These are phyloP conservation scores for Trichosanthes cucumerina DNA, from an alignment of 306 rosid genomes.

Conservation along the genomic window DNA sequence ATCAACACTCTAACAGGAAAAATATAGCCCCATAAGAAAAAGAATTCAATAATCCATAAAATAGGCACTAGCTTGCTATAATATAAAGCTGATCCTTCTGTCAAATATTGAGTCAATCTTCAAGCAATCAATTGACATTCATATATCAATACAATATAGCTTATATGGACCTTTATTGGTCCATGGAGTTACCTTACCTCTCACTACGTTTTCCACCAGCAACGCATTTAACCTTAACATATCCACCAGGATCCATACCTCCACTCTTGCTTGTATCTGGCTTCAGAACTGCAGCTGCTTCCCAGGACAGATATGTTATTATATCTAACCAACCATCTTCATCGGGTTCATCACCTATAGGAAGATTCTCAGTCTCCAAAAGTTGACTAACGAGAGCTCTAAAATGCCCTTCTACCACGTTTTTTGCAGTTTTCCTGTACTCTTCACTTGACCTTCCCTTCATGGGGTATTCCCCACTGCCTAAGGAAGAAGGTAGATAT, in stretches of 20 bases:
- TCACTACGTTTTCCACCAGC: constrained; percentile 64
- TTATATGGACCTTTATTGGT: not conserved
- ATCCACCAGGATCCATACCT: constrained; percentile 95
- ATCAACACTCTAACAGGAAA: too few species aligned
- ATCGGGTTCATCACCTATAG: constrained; percentile 43
- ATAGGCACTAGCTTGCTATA: not conserved
- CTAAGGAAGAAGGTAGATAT: constrained; percentile 45
- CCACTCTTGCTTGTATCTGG: constrained; percentile 94
- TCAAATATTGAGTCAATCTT: constrained; percentile 2
- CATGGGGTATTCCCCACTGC: constrained; percentile 57
- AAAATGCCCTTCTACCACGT: constrained; percentile 88
- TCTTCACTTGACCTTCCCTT: constrained; percentile 69
- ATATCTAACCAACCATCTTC: constrained; percentile 79
- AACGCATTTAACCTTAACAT: constrained; percentile 85
- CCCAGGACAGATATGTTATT: constrained; percentile 81
- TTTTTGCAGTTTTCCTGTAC: constrained; percentile 60
- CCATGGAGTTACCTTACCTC: constrained; percentile 32
- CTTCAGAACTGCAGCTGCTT: constrained; percentile 84
- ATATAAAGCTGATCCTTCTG: not conserved
- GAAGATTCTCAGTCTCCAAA: constrained; percentile 73
- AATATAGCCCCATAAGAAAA: not conserved
- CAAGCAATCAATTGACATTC: not conserved
- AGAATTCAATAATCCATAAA: not conserved
- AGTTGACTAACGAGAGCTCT: constrained; percentile 92
- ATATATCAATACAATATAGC: not conserved